phyloP scores from a whole-genome alignment of 495 filamentous ascomycete genomes.

The Penicillium chermesinum region DNA sequence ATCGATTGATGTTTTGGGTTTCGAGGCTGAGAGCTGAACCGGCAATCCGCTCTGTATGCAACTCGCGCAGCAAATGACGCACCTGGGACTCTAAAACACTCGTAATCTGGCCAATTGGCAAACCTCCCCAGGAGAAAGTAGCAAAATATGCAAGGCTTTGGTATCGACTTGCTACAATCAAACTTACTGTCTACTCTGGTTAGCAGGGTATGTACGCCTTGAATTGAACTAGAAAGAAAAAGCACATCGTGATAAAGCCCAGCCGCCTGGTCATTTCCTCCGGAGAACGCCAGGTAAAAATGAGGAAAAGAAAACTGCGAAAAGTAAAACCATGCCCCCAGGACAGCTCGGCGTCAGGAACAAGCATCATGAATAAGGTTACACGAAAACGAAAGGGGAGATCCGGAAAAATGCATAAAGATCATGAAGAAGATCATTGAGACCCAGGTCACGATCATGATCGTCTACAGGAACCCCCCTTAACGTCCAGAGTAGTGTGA shows the following conservation, averaged over 20 bases:
- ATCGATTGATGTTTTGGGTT: too few species aligned
- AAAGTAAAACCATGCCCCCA: slow-evolving; percentile 8
- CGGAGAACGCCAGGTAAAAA: slow-evolving; percentile 37
- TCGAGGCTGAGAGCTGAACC: neutral
- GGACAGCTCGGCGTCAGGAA: slow-evolving; percentile 3
- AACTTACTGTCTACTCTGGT: neutral
- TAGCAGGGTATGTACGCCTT: slow-evolving; percentile 34
- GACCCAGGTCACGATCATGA: neutral
- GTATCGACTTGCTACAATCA: neutral
- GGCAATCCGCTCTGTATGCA: neutral
- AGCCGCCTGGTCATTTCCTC: slow-evolving; percentile 32
- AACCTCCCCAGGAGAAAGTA: neutral
- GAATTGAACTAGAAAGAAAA: slow-evolving; percentile 28
- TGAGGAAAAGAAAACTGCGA: slow-evolving; percentile 14
- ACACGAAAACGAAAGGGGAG: slow-evolving; percentile 8
- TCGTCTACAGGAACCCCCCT: too few species aligned
- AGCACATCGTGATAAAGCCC: slow-evolving; percentile 21
- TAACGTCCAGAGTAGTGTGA: slow-evolving; percentile 46
- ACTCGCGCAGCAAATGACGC: neutral
- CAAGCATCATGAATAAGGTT: slow-evolving; percentile 18
- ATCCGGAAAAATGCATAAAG: slow-evolving; percentile 1
- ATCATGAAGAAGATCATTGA: slow-evolving; percentile 15
- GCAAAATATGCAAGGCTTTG: too few species aligned
- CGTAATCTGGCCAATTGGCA: neutral
- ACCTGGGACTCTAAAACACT: too few species aligned